Base-by-base conservation (phyloP, 192 early-diverging fungal species). In the Coemansia asiatica region DNA sequence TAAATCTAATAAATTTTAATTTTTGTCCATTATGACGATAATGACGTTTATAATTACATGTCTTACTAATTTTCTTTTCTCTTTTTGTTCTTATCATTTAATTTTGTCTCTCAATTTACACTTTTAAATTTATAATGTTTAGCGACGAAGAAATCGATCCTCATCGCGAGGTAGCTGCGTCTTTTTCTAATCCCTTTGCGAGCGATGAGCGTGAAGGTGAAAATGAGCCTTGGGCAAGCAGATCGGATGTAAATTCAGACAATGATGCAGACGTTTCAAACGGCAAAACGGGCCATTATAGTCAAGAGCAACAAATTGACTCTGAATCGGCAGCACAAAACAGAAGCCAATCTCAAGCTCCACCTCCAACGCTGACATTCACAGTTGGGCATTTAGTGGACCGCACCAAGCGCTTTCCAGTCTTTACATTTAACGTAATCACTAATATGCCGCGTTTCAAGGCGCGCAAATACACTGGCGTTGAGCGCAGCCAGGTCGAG, bases 401-500 rank as follows among this genome's bases (percentile, higher is more conserved):
- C 67, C 75, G 81, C 28, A 67, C 72, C 3, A 75, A 73, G 54
- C 74, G 71, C n/a, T 48, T 61, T 40, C 76, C 81, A 10, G 64
- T 61, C 22, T 75, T 66, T 47, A 72, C 66, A 10, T 68, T 83
- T 33, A 76, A 79, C 19, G 63, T 79, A 28, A 47, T 57, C 27
- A 80, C 82, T 5, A 79, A 76, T 38, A 56, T 84, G 16, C 64
- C 72, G 4, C 66, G 68, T 51, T 84, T 71, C 68, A 81, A 78
- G 67, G 72, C 64, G 28, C 79, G 72, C 66, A 76, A 78, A 56
- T 81, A 84, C 69, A 67, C 66, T 16, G 72, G 75, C 0, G 61
- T 81, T 1, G 79, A 81, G 69, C 63, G 83, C 38, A 81, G 60
- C 54, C 79, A 84, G 63, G 47, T 68, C 5, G 83, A 84, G 67